Evolutionary conservation across 2,329 filamentous ascomycete genomes (phyloP), one percentile per base, ranked within the genome.

Genomic region (Diaporthe caulivora): DNA sequence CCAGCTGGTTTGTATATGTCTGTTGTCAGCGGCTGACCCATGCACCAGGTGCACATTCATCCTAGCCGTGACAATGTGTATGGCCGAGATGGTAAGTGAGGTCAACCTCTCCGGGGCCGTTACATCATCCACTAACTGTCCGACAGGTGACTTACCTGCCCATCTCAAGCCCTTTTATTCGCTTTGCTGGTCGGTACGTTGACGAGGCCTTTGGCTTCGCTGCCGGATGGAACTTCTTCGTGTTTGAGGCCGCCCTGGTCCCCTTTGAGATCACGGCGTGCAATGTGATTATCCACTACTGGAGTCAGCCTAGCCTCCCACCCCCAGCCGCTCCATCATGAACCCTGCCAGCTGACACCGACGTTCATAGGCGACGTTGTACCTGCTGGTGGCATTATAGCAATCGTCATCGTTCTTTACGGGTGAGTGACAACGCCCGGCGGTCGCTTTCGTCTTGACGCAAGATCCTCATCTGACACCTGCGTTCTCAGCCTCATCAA

Each of bases 101-200:
- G n/a, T 24, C 40, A 26, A n/a, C 34, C 42, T 11, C 10, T 21
- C 15, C 4, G 37, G 18, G 24, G 4, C n/a, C 47, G 10, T 4
- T 29, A 58, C 60, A n/a, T 26, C 7, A 40, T 40, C 2, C 11
- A 68, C 60, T 40, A 24, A 72, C 21, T 17, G 4, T 18, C 21
- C 11, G 29, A 18, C 44, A 73, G 72, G 69, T 94, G 10, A 93
- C 92, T 0, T 94, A 93, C 76, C 84, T 94, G 2, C 93, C 93
- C 10, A 93, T 95, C 70, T 94, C 92, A 0, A 94, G 92, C 53
- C 92, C 93, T 0, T 95, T 95, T 80, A 93, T 95, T 79, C 91
- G 92, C 34, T 94, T 95, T 78, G 93, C 93, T 5, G 92, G 92
- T 18, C 89, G 92, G 60, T 95, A 91, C 76, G 92, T 95, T 40